Evolutionary conservation across 345 rosid species (phyloP).

Genomic region (Microthlaspi erraticum): DNA sequence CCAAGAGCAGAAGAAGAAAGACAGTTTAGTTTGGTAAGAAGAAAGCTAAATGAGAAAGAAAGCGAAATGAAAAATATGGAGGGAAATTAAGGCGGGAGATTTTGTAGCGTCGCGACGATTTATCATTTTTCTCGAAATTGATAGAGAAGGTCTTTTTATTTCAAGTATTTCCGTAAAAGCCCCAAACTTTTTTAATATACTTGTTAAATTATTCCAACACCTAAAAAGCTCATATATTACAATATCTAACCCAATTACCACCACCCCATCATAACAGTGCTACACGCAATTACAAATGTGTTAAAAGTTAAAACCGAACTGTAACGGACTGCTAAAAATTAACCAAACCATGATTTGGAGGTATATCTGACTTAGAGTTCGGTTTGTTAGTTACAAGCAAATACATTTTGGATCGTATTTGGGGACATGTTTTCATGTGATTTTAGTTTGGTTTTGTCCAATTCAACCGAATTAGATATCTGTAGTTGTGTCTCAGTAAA

Average conservation of each 20-base stretch:
- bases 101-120: conserved; percentile 15
- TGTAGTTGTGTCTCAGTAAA: neutral
- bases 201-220: neutral
- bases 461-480: neutral
- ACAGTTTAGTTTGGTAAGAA: conserved; percentile 6
- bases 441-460: conserved; percentile 3
- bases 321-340: conserved; percentile 1
- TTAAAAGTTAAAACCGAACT: conserved; percentile 24
- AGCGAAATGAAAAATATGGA: conserved; percentile 26
- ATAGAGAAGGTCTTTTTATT: neutral
- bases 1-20: conserved; percentile 19
- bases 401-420: neutral
- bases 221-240: neutral
- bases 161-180: neutral
- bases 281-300: conserved; percentile 23
- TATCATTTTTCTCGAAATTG: neutral
- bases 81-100: conserved; percentile 46
- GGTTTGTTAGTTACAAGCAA: conserved; percentile 24
- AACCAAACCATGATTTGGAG: conserved; percentile 14
- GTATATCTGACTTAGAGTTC: conserved; percentile 21
- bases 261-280: neutral
- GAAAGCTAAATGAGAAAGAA: neutral
- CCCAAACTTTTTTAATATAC: neutral
- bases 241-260: neutral
- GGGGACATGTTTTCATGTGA: neutral